phyloP scores from a whole-genome alignment of 345 rosid species.

The Cardamine chenopodiifolia region DNA sequence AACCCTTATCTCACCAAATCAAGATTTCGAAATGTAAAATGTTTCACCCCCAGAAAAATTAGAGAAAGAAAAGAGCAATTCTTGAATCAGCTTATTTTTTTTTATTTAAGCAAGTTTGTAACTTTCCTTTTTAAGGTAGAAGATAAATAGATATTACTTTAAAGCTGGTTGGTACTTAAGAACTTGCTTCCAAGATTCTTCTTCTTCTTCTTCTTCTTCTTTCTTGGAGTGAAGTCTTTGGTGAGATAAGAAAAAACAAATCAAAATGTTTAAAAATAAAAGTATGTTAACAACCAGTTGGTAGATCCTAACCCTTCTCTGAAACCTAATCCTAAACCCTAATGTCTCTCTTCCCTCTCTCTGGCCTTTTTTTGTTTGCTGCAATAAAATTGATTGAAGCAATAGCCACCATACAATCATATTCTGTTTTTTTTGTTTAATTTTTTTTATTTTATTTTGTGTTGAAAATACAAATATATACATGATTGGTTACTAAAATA shows the following conservation, averaged over 20 bases:
- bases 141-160: slow-evolving; percentile 44
- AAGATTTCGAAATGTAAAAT: slow-evolving; percentile 3
- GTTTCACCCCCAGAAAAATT: background rate
- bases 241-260: slow-evolving; percentile 44
- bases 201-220: slow-evolving; percentile 29
- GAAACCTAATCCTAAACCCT: slow-evolving; percentile 48
- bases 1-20: slow-evolving; percentile 8
- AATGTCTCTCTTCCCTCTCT: slow-evolving; percentile 10
- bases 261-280: slow-evolving; percentile 55
- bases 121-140: slow-evolving; percentile 48
- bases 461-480: background rate
- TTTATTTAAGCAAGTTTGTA: slow-evolving; percentile 23
- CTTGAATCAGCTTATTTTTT: background rate
- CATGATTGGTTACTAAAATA: slow-evolving; percentile 9
- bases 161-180: slow-evolving; percentile 58
- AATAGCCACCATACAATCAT: slow-evolving; percentile 32
- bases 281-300: slow-evolving; percentile 54
- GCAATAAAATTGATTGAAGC: slow-evolving; percentile 18
- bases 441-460: background rate
- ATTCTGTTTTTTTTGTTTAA: background rate
- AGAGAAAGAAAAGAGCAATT: background rate
- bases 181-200: slow-evolving; percentile 8
- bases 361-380: slow-evolving; percentile 21
- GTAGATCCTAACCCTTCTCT: slow-evolving; percentile 74
- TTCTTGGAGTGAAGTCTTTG: slow-evolving; percentile 20